These are phyloP conservation scores for Parathielavia hyrcaniae DNA, from an alignment of 495 filamentous ascomycete species.

Conservation along the genomic window DNA sequence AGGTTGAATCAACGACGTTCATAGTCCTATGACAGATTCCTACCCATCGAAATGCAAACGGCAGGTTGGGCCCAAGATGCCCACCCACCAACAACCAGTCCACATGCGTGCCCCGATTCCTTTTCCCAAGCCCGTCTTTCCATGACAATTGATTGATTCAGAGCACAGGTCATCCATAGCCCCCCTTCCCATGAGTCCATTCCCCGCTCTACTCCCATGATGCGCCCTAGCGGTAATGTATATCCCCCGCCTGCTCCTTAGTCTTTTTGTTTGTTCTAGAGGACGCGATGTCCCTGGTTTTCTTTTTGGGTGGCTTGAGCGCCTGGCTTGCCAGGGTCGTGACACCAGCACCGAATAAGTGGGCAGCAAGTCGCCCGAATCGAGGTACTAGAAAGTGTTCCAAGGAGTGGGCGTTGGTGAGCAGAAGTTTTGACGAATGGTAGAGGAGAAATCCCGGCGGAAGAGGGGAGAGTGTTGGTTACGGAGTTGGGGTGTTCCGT, in stretches of 20 bases:
- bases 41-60: neutral
- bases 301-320: no score
- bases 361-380: neutral
- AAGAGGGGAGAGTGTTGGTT: constrained; percentile 4
- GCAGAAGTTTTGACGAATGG: neutral
- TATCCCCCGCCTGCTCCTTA: neutral
- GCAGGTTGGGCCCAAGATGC: neutral
- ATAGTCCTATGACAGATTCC: constrained; percentile 2
- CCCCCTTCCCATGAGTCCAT: neutral
- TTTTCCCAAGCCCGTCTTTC: constrained; percentile 1
- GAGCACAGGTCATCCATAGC: constrained; percentile 8
- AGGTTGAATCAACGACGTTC: constrained; percentile 1
- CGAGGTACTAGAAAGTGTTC: neutral
- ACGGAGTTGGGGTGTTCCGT: constrained; percentile 2
- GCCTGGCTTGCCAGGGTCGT: no score
- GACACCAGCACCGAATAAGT: no score
- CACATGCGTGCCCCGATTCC: constrained; percentile 1
- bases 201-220: neutral
- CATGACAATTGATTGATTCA: neutral
- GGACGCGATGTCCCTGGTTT: no score
- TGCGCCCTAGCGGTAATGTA: neutral
- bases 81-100: neutral
- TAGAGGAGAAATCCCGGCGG: neutral
- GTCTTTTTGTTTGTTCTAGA: neutral
- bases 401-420: neutral